Conservation (phyloP, 2,329 filamentous ascomycete species). For the Fusarium fracticaudum region DNA sequence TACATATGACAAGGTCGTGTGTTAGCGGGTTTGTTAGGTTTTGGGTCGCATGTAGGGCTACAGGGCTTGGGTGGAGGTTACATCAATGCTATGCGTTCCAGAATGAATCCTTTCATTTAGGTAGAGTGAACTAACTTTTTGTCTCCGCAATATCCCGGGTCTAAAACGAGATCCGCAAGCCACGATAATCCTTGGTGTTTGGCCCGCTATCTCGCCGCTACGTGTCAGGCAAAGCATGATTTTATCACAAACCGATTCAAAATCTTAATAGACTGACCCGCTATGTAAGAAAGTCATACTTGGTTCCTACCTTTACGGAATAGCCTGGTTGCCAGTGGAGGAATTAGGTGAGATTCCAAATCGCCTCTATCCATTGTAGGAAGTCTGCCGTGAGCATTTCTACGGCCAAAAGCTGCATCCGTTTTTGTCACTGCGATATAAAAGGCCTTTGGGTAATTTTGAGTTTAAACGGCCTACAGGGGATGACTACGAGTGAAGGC, state of each 20-base stretch:
- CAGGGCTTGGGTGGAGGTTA: not conserved
- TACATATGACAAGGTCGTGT: not conserved
- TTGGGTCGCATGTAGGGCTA: not conserved
- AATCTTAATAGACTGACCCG: not conserved
- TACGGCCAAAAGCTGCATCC: not conserved
- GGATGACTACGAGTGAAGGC: not conserved
- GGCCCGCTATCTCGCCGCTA: not conserved
- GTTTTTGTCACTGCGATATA: not conserved
- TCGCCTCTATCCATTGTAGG: not conserved
- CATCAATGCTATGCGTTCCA: not conserved
- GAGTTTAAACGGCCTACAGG: too few relatives aligned
- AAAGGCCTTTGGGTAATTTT: too few relatives aligned
- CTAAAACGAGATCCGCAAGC: not conserved
- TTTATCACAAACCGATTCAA: not conserved
- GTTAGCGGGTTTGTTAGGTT: not conserved
- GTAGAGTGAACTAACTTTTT: not conserved
- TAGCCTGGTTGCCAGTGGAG: not conserved
- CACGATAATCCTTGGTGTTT: not conserved
- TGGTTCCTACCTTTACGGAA: not conserved
- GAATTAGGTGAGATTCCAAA: not conserved
- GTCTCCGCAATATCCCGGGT: not conserved
- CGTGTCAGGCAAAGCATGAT: not conserved
- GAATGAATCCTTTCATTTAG: not conserved
- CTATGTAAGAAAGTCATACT: rapidly evolving
- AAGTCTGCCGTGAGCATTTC: not conserved